Percentiles rank a stretch among this genome's conserved stretches.
Conservation (phyloP, 164 flowering plant species). For the Vitis labrusca region DNA sequence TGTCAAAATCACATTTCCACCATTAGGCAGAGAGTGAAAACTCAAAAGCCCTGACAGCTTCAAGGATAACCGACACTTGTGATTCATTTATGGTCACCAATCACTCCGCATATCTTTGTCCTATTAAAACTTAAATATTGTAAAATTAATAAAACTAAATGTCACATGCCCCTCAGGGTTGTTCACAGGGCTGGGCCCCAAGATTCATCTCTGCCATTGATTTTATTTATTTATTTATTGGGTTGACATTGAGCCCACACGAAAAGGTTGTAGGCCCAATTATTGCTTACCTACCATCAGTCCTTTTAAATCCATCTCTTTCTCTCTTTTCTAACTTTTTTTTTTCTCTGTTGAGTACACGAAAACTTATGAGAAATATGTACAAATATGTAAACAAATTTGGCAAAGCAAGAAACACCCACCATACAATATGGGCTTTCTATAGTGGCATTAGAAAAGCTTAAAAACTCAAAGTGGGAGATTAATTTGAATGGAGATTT, state of each 20-base stretch:
- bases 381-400: too few species aligned
- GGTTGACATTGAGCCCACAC: constrained; percentile 23
- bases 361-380: neutral
- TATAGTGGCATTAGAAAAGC: neutral
- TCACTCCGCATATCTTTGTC: too few species aligned
- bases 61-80: too few species aligned
- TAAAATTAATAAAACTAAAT: too few species aligned
- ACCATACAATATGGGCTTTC: neutral
- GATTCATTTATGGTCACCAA: too few species aligned
- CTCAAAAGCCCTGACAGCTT: too few species aligned
- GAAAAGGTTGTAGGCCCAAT: constrained; percentile 2
- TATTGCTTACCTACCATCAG: neutral
- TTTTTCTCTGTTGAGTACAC: neutral
- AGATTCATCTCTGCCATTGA: constrained; percentile 12
- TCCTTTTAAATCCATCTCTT: neutral
- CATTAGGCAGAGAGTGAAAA: too few species aligned
- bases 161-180: constrained; percentile 28
- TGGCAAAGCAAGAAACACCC: neutral
- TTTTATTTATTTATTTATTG: neutral
- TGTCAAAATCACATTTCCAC: too few species aligned
- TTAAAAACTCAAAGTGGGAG: too few species aligned
- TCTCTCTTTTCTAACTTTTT: neutral
- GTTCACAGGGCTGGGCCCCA: constrained; percentile 18
- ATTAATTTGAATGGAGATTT: neutral
- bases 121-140: too few species aligned